Conservation (phyloP, 495 filamentous ascomycete genomes). For the Jackrogersella multiformis region DNA sequence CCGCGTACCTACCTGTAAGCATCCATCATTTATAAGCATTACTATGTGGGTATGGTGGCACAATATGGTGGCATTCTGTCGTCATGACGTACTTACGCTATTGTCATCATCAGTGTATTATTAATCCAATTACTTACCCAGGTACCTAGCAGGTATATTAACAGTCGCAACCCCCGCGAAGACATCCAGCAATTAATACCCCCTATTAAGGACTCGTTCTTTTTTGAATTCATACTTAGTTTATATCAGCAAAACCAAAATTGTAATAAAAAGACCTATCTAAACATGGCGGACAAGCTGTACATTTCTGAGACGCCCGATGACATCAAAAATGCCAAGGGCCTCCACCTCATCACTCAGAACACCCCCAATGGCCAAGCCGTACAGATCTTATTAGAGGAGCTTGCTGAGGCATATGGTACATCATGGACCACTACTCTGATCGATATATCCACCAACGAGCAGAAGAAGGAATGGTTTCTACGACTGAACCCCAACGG, state of each 20-base stretch:
- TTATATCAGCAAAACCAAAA: too few species aligned
- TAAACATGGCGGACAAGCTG: slow-evolving; percentile 46
- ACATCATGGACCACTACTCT: slow-evolving; percentile 62
- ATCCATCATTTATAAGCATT: background rate
- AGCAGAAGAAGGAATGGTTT: slow-evolving; percentile 70
- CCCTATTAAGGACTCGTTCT: background rate
- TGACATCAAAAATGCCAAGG: slow-evolving; percentile 55
- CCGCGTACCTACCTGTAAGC: too few species aligned
- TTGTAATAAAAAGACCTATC: background rate
- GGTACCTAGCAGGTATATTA: too few species aligned
- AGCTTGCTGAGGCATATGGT: slow-evolving; percentile 57
- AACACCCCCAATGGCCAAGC: slow-evolving; percentile 48
- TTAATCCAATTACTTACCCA: too few species aligned
- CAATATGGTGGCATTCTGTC: slow-evolving; percentile 30
- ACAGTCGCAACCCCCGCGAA: background rate
- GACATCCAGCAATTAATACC: background rate
- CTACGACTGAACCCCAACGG: slow-evolving; percentile 62
- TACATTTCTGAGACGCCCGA: slow-evolving; percentile 55
- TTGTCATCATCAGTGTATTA: too few species aligned
- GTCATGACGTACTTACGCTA: slow-evolving; percentile 31
- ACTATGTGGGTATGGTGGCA: background rate
- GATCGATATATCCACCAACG: slow-evolving; percentile 63
- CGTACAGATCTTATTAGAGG: slow-evolving; percentile 45
- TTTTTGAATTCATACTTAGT: too few species aligned
- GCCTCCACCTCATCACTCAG: slow-evolving; percentile 54